These are phyloP conservation scores for Brassica carinata DNA, from an alignment of 345 rosid genomes.

Conservation along the genomic window DNA sequence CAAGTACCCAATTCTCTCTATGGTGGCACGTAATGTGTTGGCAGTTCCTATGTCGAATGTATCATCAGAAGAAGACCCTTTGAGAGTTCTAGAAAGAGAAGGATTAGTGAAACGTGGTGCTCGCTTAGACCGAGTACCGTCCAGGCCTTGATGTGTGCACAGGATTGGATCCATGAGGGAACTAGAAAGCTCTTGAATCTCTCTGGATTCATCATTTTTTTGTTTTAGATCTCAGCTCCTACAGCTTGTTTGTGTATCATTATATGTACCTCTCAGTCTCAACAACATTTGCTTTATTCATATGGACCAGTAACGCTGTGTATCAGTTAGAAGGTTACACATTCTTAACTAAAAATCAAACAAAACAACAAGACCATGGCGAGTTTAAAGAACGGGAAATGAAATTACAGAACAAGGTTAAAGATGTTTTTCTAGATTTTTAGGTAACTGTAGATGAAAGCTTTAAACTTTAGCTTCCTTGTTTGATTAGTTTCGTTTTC, in stretches of 20 bases:
- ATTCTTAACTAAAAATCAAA: not conserved
- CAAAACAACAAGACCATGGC: too few relatives aligned
- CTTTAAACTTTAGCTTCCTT: not conserved
- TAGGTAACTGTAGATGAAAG: not conserved
- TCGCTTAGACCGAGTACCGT: slow-evolving; percentile 56
- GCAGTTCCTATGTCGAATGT: slow-evolving; percentile 68
- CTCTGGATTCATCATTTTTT: not conserved
- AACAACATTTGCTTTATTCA: slow-evolving; percentile 11
- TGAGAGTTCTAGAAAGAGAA: slow-evolving; percentile 42
- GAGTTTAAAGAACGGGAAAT: too few relatives aligned
- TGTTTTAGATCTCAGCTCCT: slow-evolving; percentile 22
- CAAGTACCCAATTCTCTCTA: slow-evolving; percentile 70
- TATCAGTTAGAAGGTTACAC: slow-evolving; percentile 1
- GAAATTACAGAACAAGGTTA: too few relatives aligned
- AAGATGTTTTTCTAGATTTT: not conserved
- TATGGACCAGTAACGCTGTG: slow-evolving; percentile 1
- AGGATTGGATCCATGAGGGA: slow-evolving; percentile 75
- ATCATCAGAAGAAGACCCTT: slow-evolving; percentile 46
- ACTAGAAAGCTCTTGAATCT: slow-evolving; percentile 41
- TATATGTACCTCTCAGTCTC: slow-evolving; percentile 21
- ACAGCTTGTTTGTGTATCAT: slow-evolving; percentile 13
- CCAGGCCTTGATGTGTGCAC: slow-evolving; percentile 81
- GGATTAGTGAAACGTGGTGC: slow-evolving; percentile 56
- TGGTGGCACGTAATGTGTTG: slow-evolving; percentile 74
- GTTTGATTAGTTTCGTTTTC: not conserved